phyloP scores from a whole-genome alignment of 148 eudicot genomes.

The Diospyros lotus region DNA sequence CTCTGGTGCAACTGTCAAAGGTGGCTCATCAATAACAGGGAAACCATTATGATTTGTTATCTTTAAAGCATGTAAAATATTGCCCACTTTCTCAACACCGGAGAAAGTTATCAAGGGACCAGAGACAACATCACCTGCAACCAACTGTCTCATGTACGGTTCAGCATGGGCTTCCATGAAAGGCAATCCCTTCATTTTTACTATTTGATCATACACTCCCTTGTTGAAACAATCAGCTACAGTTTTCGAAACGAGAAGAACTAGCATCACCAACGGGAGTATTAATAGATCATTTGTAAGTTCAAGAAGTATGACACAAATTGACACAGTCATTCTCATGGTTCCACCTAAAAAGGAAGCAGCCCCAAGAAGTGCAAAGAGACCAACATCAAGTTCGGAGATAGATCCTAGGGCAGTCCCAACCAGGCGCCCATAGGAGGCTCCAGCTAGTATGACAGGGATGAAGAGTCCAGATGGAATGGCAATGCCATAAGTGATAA shows the following conservation, averaged over 20 bases:
- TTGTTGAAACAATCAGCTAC: conserved; percentile 74
- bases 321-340: conserved; percentile 87
- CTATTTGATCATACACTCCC: conserved; percentile 80
- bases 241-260: conserved; percentile 69
- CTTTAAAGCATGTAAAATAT: conserved; percentile 40
- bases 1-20: conserved; percentile 58
- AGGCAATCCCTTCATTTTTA: conserved; percentile 70
- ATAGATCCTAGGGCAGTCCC: conserved; percentile 42
- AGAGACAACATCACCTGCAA: conserved; percentile 61
- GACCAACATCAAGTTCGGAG: conserved; percentile 48
- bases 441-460: conserved; percentile 84
- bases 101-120: conserved; percentile 59
- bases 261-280: conserved; percentile 75
- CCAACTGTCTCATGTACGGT: conserved; percentile 68
- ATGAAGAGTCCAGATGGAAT: conserved; percentile 81
- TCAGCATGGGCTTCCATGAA: conserved; percentile 75
- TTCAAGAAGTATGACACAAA: conserved; percentile 76
- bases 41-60: conserved; percentile 60
- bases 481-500: conserved; percentile 77
- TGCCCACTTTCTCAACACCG: conserved; percentile 65
- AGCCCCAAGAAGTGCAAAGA: conserved; percentile 69
- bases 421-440: conserved; percentile 70
- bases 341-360: conserved; percentile 88
- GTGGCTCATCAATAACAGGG: conserved; percentile 73
- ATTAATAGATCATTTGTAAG: conserved; percentile 65